Evolutionary conservation across 805 yeast species (phyloP).

Genomic region (Saturnispora besseyi): DNA sequence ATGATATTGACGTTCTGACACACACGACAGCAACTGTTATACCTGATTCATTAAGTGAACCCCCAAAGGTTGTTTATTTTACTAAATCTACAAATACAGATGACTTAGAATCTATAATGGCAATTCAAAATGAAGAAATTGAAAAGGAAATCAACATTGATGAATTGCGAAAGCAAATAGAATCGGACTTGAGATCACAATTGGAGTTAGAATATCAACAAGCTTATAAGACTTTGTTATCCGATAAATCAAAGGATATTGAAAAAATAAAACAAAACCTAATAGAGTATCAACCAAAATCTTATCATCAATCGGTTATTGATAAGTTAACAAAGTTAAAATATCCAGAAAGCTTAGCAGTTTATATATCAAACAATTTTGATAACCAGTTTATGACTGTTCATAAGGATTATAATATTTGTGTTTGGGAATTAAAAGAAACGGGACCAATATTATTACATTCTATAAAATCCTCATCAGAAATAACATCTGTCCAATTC

Average conservation of each 20-base stretch:
- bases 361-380: neutral
- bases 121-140: neutral
- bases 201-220: constrained; percentile 4
- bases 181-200: neutral
- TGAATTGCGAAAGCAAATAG: constrained; percentile 2
- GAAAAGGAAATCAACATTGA: constrained; percentile 13
- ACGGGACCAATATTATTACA: constrained; percentile 12
- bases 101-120: constrained; percentile 3
- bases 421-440: constrained; percentile 17
- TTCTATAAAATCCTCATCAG: constrained; percentile 31
- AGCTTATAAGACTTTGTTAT: constrained; percentile 3
- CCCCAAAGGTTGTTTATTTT: neutral
- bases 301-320: constrained; percentile 3
- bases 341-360: constrained; percentile 4
- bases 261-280: constrained; percentile 6
- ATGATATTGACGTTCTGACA: neutral
- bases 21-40: neutral
- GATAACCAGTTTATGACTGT: constrained; percentile 5
- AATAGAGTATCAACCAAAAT: constrained; percentile 1
- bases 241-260: constrained; percentile 5
- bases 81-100: constrained; percentile 7
- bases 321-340: constrained; percentile 1
- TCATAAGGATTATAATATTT: constrained; percentile 7
- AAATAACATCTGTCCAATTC: constrained; percentile 33
- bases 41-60: neutral